Evolutionary conservation across 345 rosid species (phyloP), one percentile per base, ranked within the genome.

Genomic region (Eucalyptus victrix): DNA sequence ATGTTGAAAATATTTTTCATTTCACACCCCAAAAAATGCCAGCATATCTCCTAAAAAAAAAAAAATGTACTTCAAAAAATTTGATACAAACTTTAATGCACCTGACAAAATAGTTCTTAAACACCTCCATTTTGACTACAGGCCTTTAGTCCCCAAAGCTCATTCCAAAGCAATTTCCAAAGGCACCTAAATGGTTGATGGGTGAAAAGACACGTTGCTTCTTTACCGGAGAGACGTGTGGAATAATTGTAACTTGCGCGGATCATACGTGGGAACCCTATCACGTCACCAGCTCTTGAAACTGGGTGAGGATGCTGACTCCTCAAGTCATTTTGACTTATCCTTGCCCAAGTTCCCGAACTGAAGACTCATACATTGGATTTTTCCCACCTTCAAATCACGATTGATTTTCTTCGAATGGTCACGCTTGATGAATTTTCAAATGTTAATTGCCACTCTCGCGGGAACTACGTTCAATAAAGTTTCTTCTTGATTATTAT

Each of bases 151-250:
- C 12, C 0, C 4, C 49, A 9, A 10, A 45, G 12, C 47, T n/a
- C 47, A 0, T 9, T 10, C 0, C 49, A 45, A 47, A 47, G 49
- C 1, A 10, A 0, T 47, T 47, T 47, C 0, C 12, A 45, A 45
- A 45, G 0, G 49, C 49, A 45, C 47, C 12, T 3, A 21, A 19
- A 11, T 37, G 23, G 6, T 37, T 76, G 47, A 40, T 72, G 28
- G 28, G 16, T 44, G 45, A 24, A 19, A 34, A 9, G 24, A 69
- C 44, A 9, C 2, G 65, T 10, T 37, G 18, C 26, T 72, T 72
- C 45, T 19, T 72, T 72, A 26, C 81, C 81, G 10, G 11, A 34
- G 13, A 9, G 81, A 34, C 16, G 7, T 9, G 81, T 5, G 44
- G 65, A 58, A 58, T 58, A 58, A 58, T 58, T 28, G 12, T 5